Conservation (phyloP, 805 yeast species). For the Yamadazyma endophytica region DNA sequence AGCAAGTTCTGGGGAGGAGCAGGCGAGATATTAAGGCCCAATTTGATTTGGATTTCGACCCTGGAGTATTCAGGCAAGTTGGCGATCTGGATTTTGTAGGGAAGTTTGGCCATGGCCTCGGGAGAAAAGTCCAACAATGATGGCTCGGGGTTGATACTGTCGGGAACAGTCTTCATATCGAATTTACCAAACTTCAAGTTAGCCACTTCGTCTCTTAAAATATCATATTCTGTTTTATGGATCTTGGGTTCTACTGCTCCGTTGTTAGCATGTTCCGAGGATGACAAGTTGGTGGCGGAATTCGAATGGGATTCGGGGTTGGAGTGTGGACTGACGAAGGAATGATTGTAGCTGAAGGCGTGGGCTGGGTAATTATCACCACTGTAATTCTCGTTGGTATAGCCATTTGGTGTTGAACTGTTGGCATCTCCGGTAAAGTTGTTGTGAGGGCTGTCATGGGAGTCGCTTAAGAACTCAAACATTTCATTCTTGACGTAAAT, state of each 20-base stretch:
- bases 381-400: too few species aligned
- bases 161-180: conserved; percentile 34
- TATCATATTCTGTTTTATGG: conserved; percentile 21
- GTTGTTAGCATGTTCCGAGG: too few species aligned
- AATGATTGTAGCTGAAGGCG: too few species aligned
- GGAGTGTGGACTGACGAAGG: neutral
- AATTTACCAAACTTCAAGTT: conserved; percentile 51
- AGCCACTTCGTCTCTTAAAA: conserved; percentile 46
- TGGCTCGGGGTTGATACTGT: conserved; percentile 19
- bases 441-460: too few species aligned
- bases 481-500: too few species aligned
- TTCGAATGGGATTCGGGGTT: neutral
- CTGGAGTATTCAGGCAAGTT: conserved; percentile 79
- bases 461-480: too few species aligned
- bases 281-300: neutral
- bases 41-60: conserved; percentile 92
- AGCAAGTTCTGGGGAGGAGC: conserved; percentile 70
- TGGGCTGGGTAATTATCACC: too few species aligned
- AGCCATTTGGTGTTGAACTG: too few species aligned
- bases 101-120: conserved; percentile 32
- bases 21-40: conserved; percentile 65
- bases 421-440: too few species aligned
- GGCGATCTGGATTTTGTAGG: conserved; percentile 48
- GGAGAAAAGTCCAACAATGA: conserved; percentile 35
- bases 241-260: neutral